Conservation (phyloP, 129 eudicot species). For the Flaveria brownii region DNA sequence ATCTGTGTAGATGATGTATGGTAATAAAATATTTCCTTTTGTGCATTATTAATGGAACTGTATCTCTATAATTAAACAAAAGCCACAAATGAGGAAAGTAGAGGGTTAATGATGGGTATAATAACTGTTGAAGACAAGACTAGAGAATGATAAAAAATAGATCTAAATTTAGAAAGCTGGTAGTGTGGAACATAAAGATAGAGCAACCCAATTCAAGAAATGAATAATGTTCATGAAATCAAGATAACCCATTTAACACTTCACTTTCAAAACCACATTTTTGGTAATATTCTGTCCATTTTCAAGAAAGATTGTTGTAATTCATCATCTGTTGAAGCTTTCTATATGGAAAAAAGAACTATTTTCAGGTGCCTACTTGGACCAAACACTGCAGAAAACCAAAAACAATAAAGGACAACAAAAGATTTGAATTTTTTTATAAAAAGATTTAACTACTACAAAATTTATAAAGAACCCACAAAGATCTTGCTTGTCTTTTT, state of each 20-base stretch:
- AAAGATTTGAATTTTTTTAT: not conserved
- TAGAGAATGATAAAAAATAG: slow-evolving; percentile 41
- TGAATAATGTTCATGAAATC: slow-evolving; percentile 62
- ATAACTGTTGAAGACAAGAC: slow-evolving; percentile 89
- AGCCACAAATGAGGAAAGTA: slow-evolving; percentile 57
- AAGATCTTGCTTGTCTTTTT: not conserved
- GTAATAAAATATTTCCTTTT: slow-evolving; percentile 28
- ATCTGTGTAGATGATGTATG: slow-evolving; percentile 30
- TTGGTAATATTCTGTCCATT: slow-evolving; percentile 41
- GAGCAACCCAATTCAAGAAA: slow-evolving; percentile 58
- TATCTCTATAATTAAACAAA: slow-evolving; percentile 29
- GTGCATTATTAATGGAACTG: slow-evolving; percentile 39
- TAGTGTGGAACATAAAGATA: slow-evolving; percentile 44
- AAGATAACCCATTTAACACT: slow-evolving; percentile 29
- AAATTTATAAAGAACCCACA: slow-evolving; percentile 16
- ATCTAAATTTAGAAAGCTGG: slow-evolving; percentile 65
- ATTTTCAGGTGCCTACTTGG: slow-evolving; percentile 21
- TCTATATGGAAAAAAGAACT: slow-evolving; percentile 9
- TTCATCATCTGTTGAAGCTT: slow-evolving; percentile 33
- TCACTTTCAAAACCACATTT: slow-evolving; percentile 26
- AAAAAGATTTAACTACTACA: not conserved
- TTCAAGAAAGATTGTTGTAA: slow-evolving; percentile 32
- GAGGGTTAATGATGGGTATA: slow-evolving; percentile 42
- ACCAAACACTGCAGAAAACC: slow-evolving; percentile 17
- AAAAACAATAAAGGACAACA: not conserved